phyloP scores from a whole-genome alignment of 2,329 filamentous ascomycete species.

The Hypoxylon sp. region DNA sequence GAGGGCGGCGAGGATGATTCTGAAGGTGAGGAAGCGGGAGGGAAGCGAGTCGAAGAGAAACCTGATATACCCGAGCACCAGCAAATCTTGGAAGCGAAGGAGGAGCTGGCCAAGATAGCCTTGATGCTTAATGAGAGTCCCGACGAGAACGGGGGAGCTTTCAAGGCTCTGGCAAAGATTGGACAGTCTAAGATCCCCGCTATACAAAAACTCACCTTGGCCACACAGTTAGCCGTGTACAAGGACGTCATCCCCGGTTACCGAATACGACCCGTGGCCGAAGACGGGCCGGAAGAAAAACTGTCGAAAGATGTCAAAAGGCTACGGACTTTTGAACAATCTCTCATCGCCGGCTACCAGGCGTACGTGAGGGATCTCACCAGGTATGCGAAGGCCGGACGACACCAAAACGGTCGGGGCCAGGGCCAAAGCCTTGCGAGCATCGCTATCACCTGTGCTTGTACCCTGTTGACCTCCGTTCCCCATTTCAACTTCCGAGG shows the following conservation, averaged over 20 bases:
- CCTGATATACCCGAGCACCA: conserved; percentile 79
- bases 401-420: conserved; percentile 53
- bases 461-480: conserved; percentile 81
- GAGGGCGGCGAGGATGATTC: conserved; percentile 69
- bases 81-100: conserved; percentile 88
- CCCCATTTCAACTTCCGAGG: conserved; percentile 97
- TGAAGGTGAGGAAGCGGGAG: conserved; percentile 55
- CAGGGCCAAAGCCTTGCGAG: conserved; percentile 69
- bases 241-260: conserved; percentile 98
- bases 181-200: conserved; percentile 76
- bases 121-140: conserved; percentile 88
- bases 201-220: conserved; percentile 87
- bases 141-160: conserved; percentile 85
- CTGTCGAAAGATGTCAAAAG: conserved; percentile 92
- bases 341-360: conserved; percentile 87
- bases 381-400: conserved; percentile 70
- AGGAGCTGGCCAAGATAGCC: conserved; percentile 89
- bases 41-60: conserved; percentile 59
- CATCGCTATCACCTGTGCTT: conserved; percentile 87
- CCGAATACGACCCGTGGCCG: conserved; percentile 84
- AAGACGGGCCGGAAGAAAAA: conserved; percentile 81
- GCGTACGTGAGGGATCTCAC: conserved; percentile 82
- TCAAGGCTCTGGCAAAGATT: conserved; percentile 82
- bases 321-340: conserved; percentile 86
- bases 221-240: conserved; percentile 89